Conservation (phyloP, 75 land plant species). For the Pinus tabuliformis region DNA sequence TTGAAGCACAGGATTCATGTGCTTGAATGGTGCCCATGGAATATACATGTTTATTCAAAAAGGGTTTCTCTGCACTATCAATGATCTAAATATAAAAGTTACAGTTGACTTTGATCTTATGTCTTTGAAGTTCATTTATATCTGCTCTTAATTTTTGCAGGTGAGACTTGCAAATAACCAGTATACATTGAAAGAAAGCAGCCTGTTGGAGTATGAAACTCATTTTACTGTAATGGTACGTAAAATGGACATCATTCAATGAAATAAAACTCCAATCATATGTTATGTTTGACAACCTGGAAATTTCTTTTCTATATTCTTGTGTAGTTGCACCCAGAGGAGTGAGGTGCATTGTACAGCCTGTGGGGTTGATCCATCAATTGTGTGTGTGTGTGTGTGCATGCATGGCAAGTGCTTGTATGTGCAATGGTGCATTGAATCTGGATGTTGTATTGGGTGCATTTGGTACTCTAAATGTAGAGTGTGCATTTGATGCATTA, state of each 20-base stretch:
- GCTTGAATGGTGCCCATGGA: too few species aligned
- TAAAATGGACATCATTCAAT: not conserved
- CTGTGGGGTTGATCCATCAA: too few species aligned
- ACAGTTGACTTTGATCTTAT: too few species aligned
- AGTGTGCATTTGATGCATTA: too few species aligned
- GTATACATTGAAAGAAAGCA: conserved; percentile 72
- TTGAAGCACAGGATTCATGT: not conserved
- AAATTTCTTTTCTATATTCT: conserved; percentile 2
- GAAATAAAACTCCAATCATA: not conserved
- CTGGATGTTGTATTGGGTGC: too few species aligned
- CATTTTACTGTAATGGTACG: conserved; percentile 99
- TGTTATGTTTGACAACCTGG: too few species aligned
- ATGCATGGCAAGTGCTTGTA: too few species aligned
- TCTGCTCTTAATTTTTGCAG: conserved; percentile 34
- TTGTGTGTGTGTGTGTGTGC: too few species aligned
- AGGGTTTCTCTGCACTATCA: not conserved
- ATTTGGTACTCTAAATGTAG: too few species aligned
- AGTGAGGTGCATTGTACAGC: too few species aligned
- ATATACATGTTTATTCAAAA: not conserved
- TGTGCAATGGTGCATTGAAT: too few species aligned
- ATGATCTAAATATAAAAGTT: too few species aligned
- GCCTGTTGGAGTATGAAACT: conserved; percentile 89
- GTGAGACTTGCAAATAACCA: conserved; percentile 78
- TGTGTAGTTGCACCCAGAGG: not conserved
- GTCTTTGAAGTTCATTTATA: not conserved